Evolutionary conservation across 768 basidiomycete genomes (phyloP).

Genomic region (Mrakia frigida): DNA sequence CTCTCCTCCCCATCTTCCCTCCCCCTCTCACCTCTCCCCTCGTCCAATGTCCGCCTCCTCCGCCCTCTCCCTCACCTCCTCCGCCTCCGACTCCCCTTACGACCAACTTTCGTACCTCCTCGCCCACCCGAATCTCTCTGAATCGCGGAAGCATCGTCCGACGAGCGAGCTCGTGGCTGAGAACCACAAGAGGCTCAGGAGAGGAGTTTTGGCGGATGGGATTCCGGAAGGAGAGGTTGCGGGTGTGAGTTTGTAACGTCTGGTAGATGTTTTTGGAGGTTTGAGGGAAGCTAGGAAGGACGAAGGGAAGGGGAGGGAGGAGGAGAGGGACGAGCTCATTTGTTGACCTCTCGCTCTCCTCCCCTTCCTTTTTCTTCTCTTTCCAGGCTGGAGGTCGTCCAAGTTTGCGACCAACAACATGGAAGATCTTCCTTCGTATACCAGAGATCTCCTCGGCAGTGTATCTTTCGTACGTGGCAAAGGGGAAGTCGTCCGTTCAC

Average conservation of each 20-base stretch:
- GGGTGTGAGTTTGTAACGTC: conserved; percentile 1
- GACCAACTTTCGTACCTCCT: conserved; percentile 27
- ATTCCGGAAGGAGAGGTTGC: conserved; percentile 15
- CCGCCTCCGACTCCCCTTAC: conserved; percentile 17
- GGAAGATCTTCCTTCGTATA: conserved; percentile 87
- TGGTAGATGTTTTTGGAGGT: neutral
- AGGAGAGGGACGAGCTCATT: neutral
- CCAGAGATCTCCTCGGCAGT: conserved; percentile 68
- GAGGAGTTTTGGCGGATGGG: conserved; percentile 10
- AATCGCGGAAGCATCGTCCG: conserved; percentile 14
- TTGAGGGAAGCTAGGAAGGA: neutral
- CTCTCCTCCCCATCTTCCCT: neutral
- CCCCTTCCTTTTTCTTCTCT: neutral
- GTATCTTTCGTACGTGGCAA: conserved; percentile 40
- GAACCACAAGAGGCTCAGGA: conserved; percentile 16
- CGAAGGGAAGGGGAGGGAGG: neutral
- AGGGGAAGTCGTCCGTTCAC: conserved; percentile 42
- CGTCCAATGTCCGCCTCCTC: conserved; percentile 29
- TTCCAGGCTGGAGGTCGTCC: conserved; percentile 22
- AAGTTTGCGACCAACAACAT: conserved; percentile 77
- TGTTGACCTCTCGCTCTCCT: neutral
- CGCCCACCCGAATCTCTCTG: conserved; percentile 22
- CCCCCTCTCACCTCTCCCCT: neutral
- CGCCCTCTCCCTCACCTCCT: conserved; percentile 16
- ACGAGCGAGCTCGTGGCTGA: conserved; percentile 4